Evolutionary conservation across 768 basidiomycete species (phyloP), one percentile per base, ranked within the genome.

Genomic region (Agrocybe praecox): DNA sequence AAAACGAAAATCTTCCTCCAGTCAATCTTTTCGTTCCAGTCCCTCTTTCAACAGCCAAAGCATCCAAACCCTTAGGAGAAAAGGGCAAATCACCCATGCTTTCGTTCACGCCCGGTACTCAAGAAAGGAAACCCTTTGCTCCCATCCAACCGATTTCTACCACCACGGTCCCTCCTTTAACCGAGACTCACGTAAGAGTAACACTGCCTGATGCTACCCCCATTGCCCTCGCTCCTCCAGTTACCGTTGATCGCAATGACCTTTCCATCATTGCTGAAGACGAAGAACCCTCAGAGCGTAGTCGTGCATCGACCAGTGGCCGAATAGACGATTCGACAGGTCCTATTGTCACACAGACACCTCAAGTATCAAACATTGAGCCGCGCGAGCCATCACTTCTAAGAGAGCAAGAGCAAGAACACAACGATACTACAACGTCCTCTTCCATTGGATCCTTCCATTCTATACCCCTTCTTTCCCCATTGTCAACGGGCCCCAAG

Each of bases 231-330:
- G 29, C 36, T 18, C 43, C 40, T 2, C 49, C 23, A 21, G 56
- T 26, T 49, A 58, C 9, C 46, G 24, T 48, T 14, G 69, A 74
- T 32, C 74, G 68, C 34, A 79, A 77, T 43, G 81, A 85, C 49
- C 69, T 92, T 33, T 91, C 89, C 24, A 77, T 88, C 52, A 90
- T 90, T 53, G 84, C 80, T 0, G 89, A 90, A 71, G 88, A 83
- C 51, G 89, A 92, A 47, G 86, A 89, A 62, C 74, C 73, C 2
- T 68, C 69, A 4, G 86, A 89, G 53, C 67, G 69, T 12, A 77
- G 67, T 56, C 66, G 64, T 33, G 52, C 34, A 2, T 75, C 72
- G 8, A 66, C 49, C 34, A 44, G 58, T 26, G 57, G 24, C 40
- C 50, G n/a, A 26, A 18, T 24, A 40, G 36, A 43, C 18, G 40